A percentile compares a stretch with the other conserved stretches of the same genome.
These are phyloP conservation scores for Backusella parvicylindrica DNA, from an alignment of 192 early-diverging fungal genomes.

Conservation along the genomic window DNA sequence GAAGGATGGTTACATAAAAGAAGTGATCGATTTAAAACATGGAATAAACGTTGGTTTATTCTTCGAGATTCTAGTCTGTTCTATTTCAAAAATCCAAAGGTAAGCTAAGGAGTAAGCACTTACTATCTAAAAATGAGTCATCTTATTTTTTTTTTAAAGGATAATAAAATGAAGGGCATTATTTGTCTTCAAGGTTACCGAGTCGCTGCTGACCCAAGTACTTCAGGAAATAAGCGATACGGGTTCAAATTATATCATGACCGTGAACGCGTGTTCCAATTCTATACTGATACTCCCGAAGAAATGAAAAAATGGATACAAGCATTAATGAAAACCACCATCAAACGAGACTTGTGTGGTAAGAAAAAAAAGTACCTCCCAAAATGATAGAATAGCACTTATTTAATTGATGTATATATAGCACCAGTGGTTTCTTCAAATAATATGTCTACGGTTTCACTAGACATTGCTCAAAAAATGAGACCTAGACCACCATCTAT, in stretches of 20 bases:
- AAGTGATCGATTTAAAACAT: constrained; percentile 49
- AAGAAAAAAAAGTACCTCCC: too few species aligned
- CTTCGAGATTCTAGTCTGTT: constrained; percentile 49
- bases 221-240: constrained; percentile 47
- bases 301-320: constrained; percentile 54
- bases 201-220: constrained; percentile 51
- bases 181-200: constrained; percentile 53
- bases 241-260: constrained; percentile 57
- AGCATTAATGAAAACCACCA: constrained; percentile 58
- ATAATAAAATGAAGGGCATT: constrained; percentile 46
- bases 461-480: constrained; percentile 49
- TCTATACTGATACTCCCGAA: constrained; percentile 47
- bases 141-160: neutral
- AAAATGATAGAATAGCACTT: too few species aligned
- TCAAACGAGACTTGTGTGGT: constrained; percentile 43
- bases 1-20: constrained; percentile 56
- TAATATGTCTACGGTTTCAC: constrained; percentile 49
- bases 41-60: constrained; percentile 57
- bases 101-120: neutral
- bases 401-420: neutral
- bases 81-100: constrained; percentile 48
- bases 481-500: constrained; percentile 29
- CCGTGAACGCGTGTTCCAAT: constrained; percentile 46
- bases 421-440: constrained; percentile 59
- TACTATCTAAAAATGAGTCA: neutral